Conservation (phyloP, 805 yeast genomes). For the Schizosaccharomyces japonicus region DNA sequence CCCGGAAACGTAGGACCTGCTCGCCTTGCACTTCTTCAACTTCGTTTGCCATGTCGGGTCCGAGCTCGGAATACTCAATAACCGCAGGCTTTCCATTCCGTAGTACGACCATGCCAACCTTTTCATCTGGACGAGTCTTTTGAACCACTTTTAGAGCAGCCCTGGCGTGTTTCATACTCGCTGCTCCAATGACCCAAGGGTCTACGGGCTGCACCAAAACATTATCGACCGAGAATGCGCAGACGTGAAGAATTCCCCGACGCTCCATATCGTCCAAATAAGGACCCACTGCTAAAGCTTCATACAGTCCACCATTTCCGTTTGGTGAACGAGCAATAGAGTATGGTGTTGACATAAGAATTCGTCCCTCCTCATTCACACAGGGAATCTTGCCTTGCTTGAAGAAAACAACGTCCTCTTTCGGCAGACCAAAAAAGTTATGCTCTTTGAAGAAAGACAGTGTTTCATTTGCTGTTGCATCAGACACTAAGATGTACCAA, state of each 20-base stretch:
- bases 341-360: constrained; percentile 34
- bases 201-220: constrained; percentile 80
- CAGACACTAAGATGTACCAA: constrained; percentile 91
- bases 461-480: constrained; percentile 57
- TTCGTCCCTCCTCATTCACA: constrained; percentile 45
- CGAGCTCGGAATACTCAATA: constrained; percentile 82
- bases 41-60: constrained; percentile 39
- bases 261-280: constrained; percentile 41
- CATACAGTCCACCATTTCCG: constrained; percentile 92
- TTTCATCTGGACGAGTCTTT: constrained; percentile 65
- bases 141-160: constrained; percentile 88
- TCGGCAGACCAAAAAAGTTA: constrained; percentile 44
- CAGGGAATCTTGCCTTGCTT: constrained; percentile 94
- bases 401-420: constrained; percentile 46
- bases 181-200: constrained; percentile 70
- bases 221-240: constrained; percentile 94
- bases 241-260: constrained; percentile 65
- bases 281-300: constrained; percentile 43
- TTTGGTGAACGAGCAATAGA: constrained; percentile 72
- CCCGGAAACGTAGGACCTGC: constrained; percentile 43
- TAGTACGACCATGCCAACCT: constrained; percentile 71
- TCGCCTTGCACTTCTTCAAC: constrained; percentile 19
- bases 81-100: constrained; percentile 50
- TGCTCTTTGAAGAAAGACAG: constrained; percentile 41
- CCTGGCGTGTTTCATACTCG: constrained; percentile 39